These are phyloP conservation scores for Amoebophrya sp. DNA, from an alignment of 169 alveolate species.

Conservation along the genomic window DNA sequence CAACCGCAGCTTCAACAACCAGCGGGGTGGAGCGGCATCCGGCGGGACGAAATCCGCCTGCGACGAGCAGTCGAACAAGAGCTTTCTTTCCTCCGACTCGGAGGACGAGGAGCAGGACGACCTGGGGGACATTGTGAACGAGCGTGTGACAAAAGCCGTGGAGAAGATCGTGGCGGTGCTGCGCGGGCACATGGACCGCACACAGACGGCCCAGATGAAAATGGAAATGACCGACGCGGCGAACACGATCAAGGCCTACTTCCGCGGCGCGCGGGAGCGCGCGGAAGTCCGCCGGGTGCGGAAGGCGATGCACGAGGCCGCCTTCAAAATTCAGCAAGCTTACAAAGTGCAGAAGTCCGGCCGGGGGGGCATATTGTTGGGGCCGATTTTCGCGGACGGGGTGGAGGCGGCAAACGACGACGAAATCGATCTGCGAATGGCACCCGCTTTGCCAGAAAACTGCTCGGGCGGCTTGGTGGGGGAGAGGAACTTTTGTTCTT, in stretches of 20 bases:
- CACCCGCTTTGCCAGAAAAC: no score
- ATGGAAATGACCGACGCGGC: background rate
- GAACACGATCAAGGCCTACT: conserved; percentile 20
- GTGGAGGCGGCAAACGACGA: no score
- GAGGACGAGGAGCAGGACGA: background rate
- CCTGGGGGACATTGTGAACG: background rate
- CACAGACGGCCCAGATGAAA: background rate
- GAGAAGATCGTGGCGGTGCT: background rate
- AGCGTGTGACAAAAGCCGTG: background rate
- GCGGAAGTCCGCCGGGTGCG: conserved; percentile 2
- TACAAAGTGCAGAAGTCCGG: background rate
- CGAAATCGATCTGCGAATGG: no score
- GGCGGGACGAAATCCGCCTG: no score
- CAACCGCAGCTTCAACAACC: no score
- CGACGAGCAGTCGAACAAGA: background rate
- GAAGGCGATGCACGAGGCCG: background rate
- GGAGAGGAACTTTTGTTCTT: no score
- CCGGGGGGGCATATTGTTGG: background rate
- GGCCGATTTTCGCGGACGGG: no score
- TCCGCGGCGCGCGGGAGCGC: conserved; percentile 5
- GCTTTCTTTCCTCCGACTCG: background rate
- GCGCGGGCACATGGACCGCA: conserved; percentile 5
- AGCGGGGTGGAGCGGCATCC: no score
- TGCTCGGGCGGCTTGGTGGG: no score
- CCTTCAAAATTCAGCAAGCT: background rate